Evolutionary conservation across 805 yeast species (phyloP).

Genomic region (Saccharomycopsis capsularis): DNA sequence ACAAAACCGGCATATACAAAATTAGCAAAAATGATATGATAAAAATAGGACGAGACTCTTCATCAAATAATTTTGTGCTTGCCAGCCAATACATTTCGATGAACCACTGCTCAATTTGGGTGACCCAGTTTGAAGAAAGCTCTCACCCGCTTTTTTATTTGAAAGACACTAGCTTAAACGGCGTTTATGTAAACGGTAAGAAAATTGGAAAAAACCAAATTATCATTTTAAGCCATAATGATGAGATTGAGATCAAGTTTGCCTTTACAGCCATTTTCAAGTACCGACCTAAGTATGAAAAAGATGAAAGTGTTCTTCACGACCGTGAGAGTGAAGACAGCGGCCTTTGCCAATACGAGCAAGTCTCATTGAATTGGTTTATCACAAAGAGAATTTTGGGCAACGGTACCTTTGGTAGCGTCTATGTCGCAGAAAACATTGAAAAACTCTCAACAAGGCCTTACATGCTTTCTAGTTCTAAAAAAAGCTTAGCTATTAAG

Average conservation of each 20-base stretch:
- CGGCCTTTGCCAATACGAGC: not conserved
- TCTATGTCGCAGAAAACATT: constrained; percentile 23
- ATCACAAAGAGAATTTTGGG: constrained; percentile 40
- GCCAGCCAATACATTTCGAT: constrained; percentile 37
- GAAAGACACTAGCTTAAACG: constrained; percentile 46
- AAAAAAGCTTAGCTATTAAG: constrained; percentile 30
- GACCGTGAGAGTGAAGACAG: not conserved
- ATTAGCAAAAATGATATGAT: constrained; percentile 30
- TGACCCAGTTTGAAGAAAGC: constrained; percentile 41
- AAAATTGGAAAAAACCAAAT: constrained; percentile 29
- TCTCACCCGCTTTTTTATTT: constrained; percentile 42
- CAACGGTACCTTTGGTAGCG: constrained; percentile 53
- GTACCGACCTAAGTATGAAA: constrained; percentile 8
- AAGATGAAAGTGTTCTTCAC: not conserved
- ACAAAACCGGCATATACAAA: constrained; percentile 3
- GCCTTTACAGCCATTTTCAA: constrained; percentile 26
- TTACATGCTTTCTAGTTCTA: not conserved
- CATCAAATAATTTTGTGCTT: constrained; percentile 27
- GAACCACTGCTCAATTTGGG: constrained; percentile 44
- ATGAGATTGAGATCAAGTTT: constrained; percentile 33
- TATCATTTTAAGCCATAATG: constrained; percentile 33
- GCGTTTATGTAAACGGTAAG: constrained; percentile 38
- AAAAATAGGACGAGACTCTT: constrained; percentile 38
- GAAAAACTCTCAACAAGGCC: not conserved
- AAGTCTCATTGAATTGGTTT: constrained; percentile 32